A percentile compares a stretch with the other conserved stretches of the same genome.
phyloP scores from a whole-genome alignment of 768 basidiomycete species.

The Symmetrospora coprosmae region DNA sequence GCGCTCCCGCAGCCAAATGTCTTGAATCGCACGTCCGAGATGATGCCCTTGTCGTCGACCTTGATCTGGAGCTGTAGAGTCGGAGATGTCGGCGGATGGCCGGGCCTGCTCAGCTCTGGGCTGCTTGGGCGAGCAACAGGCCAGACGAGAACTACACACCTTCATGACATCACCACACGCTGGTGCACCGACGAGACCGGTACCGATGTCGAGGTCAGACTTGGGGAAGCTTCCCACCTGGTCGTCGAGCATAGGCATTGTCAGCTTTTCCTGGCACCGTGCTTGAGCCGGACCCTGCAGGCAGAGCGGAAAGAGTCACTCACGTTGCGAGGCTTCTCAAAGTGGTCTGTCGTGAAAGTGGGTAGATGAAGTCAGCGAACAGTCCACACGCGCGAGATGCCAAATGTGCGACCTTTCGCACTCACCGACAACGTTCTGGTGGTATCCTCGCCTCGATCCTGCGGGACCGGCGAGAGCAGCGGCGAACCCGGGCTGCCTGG shows the following conservation, averaged over 20 bases:
- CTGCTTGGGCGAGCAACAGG: not conserved
- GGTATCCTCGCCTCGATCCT: slow-evolving; percentile 8
- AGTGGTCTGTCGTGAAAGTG: slow-evolving; percentile 60
- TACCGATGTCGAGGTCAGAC: slow-evolving; percentile 78
- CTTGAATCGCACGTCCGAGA: slow-evolving; percentile 98
- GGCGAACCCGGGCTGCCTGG: too few species aligned
- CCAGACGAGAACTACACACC: not conserved
- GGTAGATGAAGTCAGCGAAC: too few species aligned
- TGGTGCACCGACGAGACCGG: slow-evolving; percentile 76
- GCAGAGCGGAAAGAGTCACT: slow-evolving; percentile 34
- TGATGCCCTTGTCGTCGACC: slow-evolving; percentile 85
- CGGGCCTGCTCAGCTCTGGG: not conserved
- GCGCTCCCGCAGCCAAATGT: slow-evolving; percentile 98
- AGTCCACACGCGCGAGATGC: too few species aligned
- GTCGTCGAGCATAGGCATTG: slow-evolving; percentile 12
- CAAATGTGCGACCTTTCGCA: too few species aligned
- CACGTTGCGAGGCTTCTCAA: slow-evolving; percentile 94
- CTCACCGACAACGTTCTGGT: slow-evolving; percentile 22
- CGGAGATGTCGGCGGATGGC: slow-evolving; percentile 54
- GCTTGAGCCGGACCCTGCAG: not conserved
- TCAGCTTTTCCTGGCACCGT: not conserved
- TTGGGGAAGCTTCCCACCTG: slow-evolving; percentile 96
- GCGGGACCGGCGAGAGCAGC: too few species aligned
- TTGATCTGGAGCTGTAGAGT: slow-evolving; percentile 62
- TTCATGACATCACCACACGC: slow-evolving; percentile 34